Evolutionary conservation across 163 green algal genomes (phyloP), one percentile per base, ranked within the genome.

Genomic region (Scenedesmus sp.): DNA sequence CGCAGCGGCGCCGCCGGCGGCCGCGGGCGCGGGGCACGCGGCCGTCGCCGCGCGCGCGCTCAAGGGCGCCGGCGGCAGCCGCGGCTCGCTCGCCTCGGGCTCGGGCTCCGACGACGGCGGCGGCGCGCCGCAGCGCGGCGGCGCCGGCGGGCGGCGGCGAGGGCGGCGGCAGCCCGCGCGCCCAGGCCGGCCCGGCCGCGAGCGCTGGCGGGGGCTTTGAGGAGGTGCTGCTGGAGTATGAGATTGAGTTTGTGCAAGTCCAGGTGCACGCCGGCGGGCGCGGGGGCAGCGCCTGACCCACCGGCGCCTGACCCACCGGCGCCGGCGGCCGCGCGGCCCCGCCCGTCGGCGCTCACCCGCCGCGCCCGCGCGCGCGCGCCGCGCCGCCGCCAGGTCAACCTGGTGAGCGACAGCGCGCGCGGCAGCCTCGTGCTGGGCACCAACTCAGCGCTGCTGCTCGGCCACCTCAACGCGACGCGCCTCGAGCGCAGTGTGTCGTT

Each of bases 161-260:
- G 6, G 45, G 29, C 6, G 60, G 29, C 45, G 31, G 29, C 13
- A n/a, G 56, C 56, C 42, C 6, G n/a, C n/a, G n/a, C n/a, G n/a
- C n/a, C n/a, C n/a, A 81, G 73, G 60, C 63, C n/a, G n/a, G 22
- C 39, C 5, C 7, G 9, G n/a, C 60, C 15, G 7, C 60, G 9
- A 26, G 60, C 33, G 26, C 5, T 29, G 45, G 5, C 17, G 56
- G 39, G 2, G 31, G 17, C 34, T 50, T 56, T 13, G 71, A 80
- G 45, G 58, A 80, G 56, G 31, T 80, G 39, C 79, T 74, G 44
- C 64, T 83, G 24, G 62, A 79, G 58, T 88, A 83, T 50, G 80
- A 88, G 65, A 79, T 88, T 2, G 75, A 88, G 65, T 88, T 88
- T 63, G 80, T 81, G 31, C 64, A 77, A 3, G 79, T 88, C 20